A percentile compares a stretch with the other conserved stretches of the same genome.
phyloP scores from a whole-genome alignment of 208 protist species.

The Borovskyia barvae region DNA sequence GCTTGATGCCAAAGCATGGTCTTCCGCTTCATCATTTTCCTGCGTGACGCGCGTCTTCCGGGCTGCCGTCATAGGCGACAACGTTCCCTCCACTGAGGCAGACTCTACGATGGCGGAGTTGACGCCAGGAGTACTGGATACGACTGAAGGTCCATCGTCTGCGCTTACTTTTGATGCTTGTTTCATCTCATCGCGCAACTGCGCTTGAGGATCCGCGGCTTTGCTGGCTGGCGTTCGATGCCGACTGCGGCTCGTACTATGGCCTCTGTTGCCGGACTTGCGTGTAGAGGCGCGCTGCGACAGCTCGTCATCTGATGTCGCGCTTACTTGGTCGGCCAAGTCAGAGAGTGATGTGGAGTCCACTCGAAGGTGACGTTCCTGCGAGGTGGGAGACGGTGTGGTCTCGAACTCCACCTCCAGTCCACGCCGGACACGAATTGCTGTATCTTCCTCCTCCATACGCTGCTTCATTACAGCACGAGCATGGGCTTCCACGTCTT shows the following conservation, averaged over 20 bases:
- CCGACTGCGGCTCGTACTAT: slow-evolving; percentile 6
- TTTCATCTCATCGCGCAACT: not conserved
- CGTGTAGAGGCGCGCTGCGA: slow-evolving; percentile 16
- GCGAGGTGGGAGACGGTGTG: slow-evolving; percentile 21
- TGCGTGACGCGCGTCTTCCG: not conserved
- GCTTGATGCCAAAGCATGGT: too few species aligned
- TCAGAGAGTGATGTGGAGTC: not conserved
- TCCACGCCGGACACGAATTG: slow-evolving; percentile 26
- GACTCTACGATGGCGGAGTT: not conserved
- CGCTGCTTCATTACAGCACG: slow-evolving; percentile 24
- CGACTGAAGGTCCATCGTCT: not conserved
- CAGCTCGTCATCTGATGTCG: slow-evolving; percentile 69
- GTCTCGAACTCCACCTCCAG: slow-evolving; percentile 50
- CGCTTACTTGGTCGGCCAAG: slow-evolving; percentile 52
- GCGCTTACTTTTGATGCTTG: not conserved
- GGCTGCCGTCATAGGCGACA: slow-evolving; percentile 17
- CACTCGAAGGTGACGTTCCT: not conserved
- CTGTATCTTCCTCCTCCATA: slow-evolving; percentile 42
- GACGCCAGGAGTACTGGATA: not conserved
- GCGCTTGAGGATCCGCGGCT: not conserved
- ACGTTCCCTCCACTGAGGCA: slow-evolving; percentile 6
- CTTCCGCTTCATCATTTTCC: not conserved
- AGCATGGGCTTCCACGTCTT: slow-evolving; percentile 33
- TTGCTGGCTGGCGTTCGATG: not conserved
- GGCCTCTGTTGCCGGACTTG: slow-evolving; percentile 6